Base-by-base conservation (phyloP, 2,329 filamentous ascomycete genomes). In the Trichoderma atroviride region DNA sequence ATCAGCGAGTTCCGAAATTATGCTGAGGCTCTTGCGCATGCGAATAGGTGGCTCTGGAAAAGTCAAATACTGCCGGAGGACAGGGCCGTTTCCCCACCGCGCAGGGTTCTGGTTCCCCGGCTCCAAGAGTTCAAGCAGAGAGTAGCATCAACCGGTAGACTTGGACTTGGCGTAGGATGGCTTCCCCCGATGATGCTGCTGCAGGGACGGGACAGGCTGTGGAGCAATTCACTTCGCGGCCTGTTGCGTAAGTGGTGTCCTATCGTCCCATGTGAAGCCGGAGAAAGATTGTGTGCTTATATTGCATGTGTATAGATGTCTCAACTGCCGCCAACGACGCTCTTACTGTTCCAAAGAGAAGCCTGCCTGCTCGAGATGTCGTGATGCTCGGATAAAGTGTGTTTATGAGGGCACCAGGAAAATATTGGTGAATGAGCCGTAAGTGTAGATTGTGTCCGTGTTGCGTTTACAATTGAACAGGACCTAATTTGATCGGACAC, bases 341-440 rank as follows among this genome's bases (percentile, higher is more conserved):
- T 79, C 78, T 0, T 79, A 76, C 52, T 81, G 79, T 72, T 79
- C 78, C 22, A 81, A 80, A 64, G 78, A 81, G 14, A 78, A 77
- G 57, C 79, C 79, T 1, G 73, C 70, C 24, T 81, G 79, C 58
- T 75, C 75, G 31, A 71, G 79, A 66, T 81, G 79, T 60, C 76
- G 75, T 27, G 77, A 77, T 19, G 71, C 73, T 37, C 73, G 73
- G 2, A 68, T 78, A 13, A 72, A 71, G 35, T 81, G 79, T 58
- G 68, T 75, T n/a, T 81, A 81, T 55, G 78, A 78, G 55, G 77
- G 76, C 50, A 74, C 78, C 3, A 74, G 79, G 11, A 80, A 78
- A 66, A 75, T 80, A 24, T 71, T 76, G 5, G 73, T 81, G 19
- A 79, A 78, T 22, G 80, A 81, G 68, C 70, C 74, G 78, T 78